Conservation (phyloP, 257 asterid genomes). For the Solanum bulbocastanum region DNA sequence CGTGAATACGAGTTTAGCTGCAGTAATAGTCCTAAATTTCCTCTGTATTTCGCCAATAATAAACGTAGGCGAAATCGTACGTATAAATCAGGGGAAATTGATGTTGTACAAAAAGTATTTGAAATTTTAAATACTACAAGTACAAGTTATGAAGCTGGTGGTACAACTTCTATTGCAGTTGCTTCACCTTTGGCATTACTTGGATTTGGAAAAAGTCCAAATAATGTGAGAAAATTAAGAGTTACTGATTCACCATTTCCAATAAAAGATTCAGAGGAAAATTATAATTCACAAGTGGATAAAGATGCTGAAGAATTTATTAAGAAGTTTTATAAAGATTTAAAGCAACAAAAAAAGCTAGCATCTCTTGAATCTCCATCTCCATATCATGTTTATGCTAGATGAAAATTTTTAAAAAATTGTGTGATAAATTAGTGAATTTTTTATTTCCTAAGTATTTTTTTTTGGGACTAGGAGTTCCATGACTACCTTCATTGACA, state of each 20-base stretch:
- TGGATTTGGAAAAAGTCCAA: slow-evolving; percentile 31
- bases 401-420: not conserved
- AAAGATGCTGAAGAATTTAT: slow-evolving; percentile 43
- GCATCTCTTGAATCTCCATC: slow-evolving; percentile 40
- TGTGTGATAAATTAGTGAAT: not conserved
- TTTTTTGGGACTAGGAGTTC: too few species aligned
- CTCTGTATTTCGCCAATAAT: not conserved
- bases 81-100: not conserved
- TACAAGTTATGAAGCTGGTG: slow-evolving; percentile 1
- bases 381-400: slow-evolving; percentile 24
- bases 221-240: slow-evolving; percentile 26
- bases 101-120: not conserved
- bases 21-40: slow-evolving; percentile 18
- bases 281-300: slow-evolving; percentile 20
- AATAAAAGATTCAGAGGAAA: slow-evolving; percentile 21
- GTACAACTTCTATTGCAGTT: not conserved
- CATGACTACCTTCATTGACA: not conserved
- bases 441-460: not conserved
- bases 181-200: slow-evolving; percentile 13
- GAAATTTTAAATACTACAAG: slow-evolving; percentile 8
- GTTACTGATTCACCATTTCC: slow-evolving; percentile 41
- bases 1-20: slow-evolving; percentile 41
- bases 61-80: slow-evolving; percentile 8
- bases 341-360: slow-evolving; percentile 28
- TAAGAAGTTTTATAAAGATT: slow-evolving; percentile 32